phyloP scores from a whole-genome alignment of 768 basidiomycete species.

The Tulasnella sp. region DNA sequence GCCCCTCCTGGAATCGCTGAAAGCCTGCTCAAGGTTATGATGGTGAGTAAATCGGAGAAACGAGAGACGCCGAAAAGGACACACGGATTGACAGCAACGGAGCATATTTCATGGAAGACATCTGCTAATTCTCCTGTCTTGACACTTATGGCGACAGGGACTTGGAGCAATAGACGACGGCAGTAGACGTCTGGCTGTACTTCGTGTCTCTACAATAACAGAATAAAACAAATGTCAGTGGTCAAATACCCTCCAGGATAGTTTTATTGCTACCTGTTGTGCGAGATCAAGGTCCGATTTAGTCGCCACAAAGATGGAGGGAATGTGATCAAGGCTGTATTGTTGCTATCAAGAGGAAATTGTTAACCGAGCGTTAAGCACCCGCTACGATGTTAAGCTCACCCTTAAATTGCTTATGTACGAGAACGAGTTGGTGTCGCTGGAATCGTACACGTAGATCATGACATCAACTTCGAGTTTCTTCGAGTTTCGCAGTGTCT shows the following conservation, averaged over 20 bases:
- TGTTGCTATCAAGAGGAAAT: conserved; percentile 71
- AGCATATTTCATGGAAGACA: conserved; percentile 78
- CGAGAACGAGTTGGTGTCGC: conserved; percentile 97
- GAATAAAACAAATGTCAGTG: background rate
- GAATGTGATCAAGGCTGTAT: conserved; percentile 90
- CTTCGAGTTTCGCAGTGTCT: conserved; percentile 78
- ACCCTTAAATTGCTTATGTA: conserved; percentile 96
- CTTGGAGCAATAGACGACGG: conserved; percentile 76
- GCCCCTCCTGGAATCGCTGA: conserved; percentile 74
- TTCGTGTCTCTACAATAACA: conserved; percentile 70
- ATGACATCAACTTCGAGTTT: conserved; percentile 94
- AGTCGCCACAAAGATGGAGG: conserved; percentile 95
- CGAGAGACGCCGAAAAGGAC: conserved; percentile 30
- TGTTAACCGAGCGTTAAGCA: background rate
- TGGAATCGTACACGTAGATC: conserved; percentile 93
- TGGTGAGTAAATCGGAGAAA: conserved; percentile 22
- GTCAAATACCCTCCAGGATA: background rate
- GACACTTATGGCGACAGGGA: conserved; percentile 90
- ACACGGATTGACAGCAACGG: conserved; percentile 81
- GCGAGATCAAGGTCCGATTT: conserved; percentile 97
- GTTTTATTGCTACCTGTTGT: conserved; percentile 57
- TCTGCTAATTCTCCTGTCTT: conserved; percentile 77
- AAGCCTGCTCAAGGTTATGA: conserved; percentile 38
- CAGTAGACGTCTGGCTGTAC: conserved; percentile 98
- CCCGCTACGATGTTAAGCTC: conserved; percentile 25